Conservation (phyloP, 306 rosid species). For the Benincasa hispida region DNA sequence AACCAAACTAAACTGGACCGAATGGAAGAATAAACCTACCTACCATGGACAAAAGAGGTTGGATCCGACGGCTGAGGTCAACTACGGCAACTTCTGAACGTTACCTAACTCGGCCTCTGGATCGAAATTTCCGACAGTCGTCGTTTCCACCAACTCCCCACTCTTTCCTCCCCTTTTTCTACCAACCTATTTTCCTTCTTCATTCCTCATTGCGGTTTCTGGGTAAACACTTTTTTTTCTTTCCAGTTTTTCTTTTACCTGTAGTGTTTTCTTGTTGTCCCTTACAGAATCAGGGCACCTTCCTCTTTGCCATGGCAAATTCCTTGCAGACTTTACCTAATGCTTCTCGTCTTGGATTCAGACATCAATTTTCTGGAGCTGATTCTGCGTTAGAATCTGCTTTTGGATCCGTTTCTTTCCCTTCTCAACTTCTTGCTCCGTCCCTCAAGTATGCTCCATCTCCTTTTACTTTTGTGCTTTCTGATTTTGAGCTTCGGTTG, state of each 20-base stretch:
- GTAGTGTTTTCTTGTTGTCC: neutral
- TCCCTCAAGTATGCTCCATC: slow-evolving; percentile 18
- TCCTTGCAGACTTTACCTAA: slow-evolving; percentile 17
- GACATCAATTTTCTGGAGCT: slow-evolving; percentile 9
- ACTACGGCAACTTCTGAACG: neutral
- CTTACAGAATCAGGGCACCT: neutral
- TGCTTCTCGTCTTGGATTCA: slow-evolving; percentile 1
- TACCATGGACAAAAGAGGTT: too few relatives aligned
- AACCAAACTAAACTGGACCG: too few relatives aligned
- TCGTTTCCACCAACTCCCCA: neutral
- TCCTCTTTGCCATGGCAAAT: slow-evolving; percentile 22
- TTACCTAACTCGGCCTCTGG: neutral
- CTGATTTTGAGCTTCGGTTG: neutral
- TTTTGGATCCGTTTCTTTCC: slow-evolving; percentile 26
- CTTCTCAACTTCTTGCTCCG: slow-evolving; percentile 12
- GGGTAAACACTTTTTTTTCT: neutral
- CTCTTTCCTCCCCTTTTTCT: neutral
- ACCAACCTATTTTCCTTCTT: neutral
- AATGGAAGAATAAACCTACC: too few relatives aligned
- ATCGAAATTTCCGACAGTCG: neutral
- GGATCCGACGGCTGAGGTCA: neutral
- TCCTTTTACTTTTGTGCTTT: neutral
- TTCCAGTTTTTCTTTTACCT: neutral
- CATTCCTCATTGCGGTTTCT: neutral
- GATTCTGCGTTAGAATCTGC: slow-evolving; percentile 6